A percentile compares a stretch with the other conserved stretches of the same genome.
These are phyloP conservation scores for Diaporthe capsici DNA, from an alignment of 2,329 filamentous ascomycete species.

Conservation along the genomic window DNA sequence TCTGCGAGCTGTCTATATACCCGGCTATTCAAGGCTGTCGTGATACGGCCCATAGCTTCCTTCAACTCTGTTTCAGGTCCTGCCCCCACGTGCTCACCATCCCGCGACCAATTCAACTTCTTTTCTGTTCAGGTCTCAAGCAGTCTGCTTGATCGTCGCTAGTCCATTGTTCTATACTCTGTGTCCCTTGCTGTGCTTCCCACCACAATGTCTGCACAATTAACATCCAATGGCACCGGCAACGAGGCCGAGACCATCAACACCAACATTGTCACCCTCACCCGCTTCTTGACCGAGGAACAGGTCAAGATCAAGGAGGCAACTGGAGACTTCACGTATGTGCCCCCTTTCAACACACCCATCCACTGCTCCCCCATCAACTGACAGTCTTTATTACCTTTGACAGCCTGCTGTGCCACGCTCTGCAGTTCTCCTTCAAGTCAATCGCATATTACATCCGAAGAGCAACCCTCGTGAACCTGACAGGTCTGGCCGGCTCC, in stretches of 20 bases:
- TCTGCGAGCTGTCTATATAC: not conserved
- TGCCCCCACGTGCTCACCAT: not conserved
- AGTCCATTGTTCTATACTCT: not conserved
- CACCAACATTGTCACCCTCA: slow-evolving; percentile 95
- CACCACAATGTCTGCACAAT: slow-evolving; percentile 38
- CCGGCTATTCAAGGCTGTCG: not conserved
- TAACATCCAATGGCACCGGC: slow-evolving; percentile 53
- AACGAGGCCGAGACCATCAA: slow-evolving; percentile 85
- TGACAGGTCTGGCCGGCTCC: slow-evolving; percentile 93
- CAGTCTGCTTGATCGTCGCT: slow-evolving; percentile 13
- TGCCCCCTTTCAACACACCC: slow-evolving; percentile 44
- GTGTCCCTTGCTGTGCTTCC: not conserved
- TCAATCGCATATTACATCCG: slow-evolving; percentile 99
- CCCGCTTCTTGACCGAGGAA: slow-evolving; percentile 95
- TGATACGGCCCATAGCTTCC: slow-evolving; percentile 25
- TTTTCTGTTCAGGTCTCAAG: slow-evolving; percentile 7
- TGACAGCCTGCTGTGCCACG: slow-evolving; percentile 90
- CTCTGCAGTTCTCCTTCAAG: slow-evolving; percentile 99
- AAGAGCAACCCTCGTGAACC: slow-evolving; percentile 92
- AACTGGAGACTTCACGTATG: slow-evolving; percentile 98
- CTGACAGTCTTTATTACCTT: slow-evolving; percentile 5
- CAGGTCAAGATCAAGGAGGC: slow-evolving; percentile 94
- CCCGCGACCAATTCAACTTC: not conserved
- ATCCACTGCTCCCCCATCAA: slow-evolving; percentile 27
- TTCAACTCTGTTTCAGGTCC: not conserved